Conservation (phyloP, 805 yeast genomes). For the Monosporozyma aerobia region DNA sequence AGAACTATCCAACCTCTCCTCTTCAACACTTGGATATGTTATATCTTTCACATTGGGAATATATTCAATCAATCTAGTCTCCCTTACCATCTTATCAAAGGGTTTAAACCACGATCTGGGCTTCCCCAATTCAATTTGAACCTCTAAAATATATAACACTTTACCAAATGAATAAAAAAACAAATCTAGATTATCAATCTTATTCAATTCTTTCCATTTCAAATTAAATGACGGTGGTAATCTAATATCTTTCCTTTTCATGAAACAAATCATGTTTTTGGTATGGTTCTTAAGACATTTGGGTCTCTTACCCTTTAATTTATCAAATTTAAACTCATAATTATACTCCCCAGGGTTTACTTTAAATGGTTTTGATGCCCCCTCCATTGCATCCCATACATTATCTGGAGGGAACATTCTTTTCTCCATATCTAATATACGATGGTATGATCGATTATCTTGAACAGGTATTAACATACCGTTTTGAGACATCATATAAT, state of each 20-base stretch:
- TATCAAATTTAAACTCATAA: constrained; percentile 20
- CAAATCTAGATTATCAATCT: constrained; percentile 18
- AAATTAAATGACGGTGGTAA: constrained; percentile 27
- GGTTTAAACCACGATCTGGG: constrained; percentile 24
- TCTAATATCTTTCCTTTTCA: constrained; percentile 13
- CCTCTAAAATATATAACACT: constrained; percentile 22
- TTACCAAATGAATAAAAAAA: constrained; percentile 25
- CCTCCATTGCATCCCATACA: constrained; percentile 26
- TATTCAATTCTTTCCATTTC: constrained; percentile 17
- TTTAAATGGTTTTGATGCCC: constrained; percentile 23
- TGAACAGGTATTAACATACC: constrained; percentile 22
- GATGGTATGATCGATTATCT: constrained; percentile 22
- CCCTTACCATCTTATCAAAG: constrained; percentile 17
- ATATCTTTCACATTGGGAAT: constrained; percentile 20
- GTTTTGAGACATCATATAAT: constrained; percentile 15
- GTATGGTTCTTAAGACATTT: constrained; percentile 20
- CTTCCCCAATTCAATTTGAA: constrained; percentile 23
- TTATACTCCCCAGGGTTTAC: constrained; percentile 22
- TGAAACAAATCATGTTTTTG: constrained; percentile 14
- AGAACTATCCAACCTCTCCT: constrained; percentile 3
- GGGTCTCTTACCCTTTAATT: constrained; percentile 19
- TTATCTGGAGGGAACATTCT: constrained; percentile 28
- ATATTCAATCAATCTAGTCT: constrained; percentile 17
- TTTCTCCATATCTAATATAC: constrained; percentile 12
- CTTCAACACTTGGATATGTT: constrained; percentile 8